Evolutionary conservation across 2,329 filamentous ascomycete genomes (phyloP), one percentile per base, ranked within the genome.

Genomic region (Penicillium sp.): DNA sequence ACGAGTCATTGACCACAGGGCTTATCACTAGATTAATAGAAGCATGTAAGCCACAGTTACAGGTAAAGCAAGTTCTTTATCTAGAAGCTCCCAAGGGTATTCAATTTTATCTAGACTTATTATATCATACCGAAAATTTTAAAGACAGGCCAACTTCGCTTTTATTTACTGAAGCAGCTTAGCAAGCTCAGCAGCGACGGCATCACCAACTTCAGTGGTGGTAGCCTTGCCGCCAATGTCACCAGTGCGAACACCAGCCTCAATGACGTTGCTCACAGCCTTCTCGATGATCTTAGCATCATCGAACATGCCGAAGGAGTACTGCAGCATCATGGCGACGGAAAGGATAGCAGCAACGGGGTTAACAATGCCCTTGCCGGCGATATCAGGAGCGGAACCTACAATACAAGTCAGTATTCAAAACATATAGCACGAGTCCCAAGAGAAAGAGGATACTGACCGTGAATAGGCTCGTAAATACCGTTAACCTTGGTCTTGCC

Each of bases 401-500:
- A 11, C 37, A 12, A 49, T 9, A 40, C 15, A 12, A 33, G 26
- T 45, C 26, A 27, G 22, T 40, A 37, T 5, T 49, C 43, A 11
- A n/a, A 33, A 41, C 5, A 31, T 14, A 15, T 14, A 15, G 8
- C 15, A 43, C 15, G 40, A 50, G 12, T 49, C 22, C n/a, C n/a
- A 14, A 40, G 37, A 11, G 14, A 20, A 26, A 33, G 49, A 54
- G 22, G 46, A 37, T 20, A 66, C 79, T 68, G 80, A 91, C 90
- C 92, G 75, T 99, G 93, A 67, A 99, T 97, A 25, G 93, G 93
- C 82, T 97, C 93, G 74, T 96, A 99, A 69, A 97, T 96, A 66
- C 92, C 93, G 73, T 95, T 96, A 71, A 92, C 90, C 73, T 84
- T 87, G 67, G 81, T 84, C 81, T 91, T 89, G 53, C 90, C 90